A percentile compares a stretch with the other conserved stretches of the same genome.
These are phyloP conservation scores for Psilocybe subaeruginosa DNA, from an alignment of 768 basidiomycete genomes.

Conservation along the genomic window DNA sequence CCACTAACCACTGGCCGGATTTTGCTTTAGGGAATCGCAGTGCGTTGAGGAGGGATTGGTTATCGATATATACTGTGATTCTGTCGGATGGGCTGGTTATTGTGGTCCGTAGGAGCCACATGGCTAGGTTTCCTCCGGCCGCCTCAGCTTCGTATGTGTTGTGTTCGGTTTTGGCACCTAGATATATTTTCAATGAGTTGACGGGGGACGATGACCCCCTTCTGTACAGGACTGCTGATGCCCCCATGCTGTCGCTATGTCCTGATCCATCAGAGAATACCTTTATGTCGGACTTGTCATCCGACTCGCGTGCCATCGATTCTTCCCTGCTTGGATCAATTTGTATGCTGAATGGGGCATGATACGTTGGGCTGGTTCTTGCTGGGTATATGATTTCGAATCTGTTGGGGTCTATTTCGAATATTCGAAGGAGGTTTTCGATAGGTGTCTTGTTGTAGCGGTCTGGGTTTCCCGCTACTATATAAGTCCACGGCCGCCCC, in stretches of 20 bases:
- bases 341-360: too few relatives aligned
- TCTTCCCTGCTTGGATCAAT: too few relatives aligned
- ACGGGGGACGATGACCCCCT: neutral
- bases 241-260: slow-evolving; percentile 18
- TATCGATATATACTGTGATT: slow-evolving; percentile 16
- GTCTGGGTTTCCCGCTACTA: too few relatives aligned
- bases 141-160: slow-evolving; percentile 25
- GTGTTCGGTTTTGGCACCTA: slow-evolving; percentile 16
- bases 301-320: too few relatives aligned
- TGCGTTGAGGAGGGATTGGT: slow-evolving; percentile 17
- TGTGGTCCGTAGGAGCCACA: slow-evolving; percentile 10
- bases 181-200: slow-evolving; percentile 10
- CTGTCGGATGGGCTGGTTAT: neutral
- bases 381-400: too few relatives aligned
- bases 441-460: too few relatives aligned
- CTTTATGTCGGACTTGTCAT: too few relatives aligned
- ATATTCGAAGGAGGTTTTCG: too few relatives aligned
- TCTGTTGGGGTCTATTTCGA: too few relatives aligned
- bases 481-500: too few relatives aligned
- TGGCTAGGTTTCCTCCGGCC: slow-evolving; percentile 22
- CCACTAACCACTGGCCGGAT: slow-evolving; percentile 15
- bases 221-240: slow-evolving; percentile 17
- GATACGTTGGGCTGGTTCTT: too few relatives aligned
- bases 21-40: neutral
- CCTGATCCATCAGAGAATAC: too few relatives aligned